Evolutionary conservation across 2,329 filamentous ascomycete species (phyloP).

Genomic region (Mariannaea sp.): DNA sequence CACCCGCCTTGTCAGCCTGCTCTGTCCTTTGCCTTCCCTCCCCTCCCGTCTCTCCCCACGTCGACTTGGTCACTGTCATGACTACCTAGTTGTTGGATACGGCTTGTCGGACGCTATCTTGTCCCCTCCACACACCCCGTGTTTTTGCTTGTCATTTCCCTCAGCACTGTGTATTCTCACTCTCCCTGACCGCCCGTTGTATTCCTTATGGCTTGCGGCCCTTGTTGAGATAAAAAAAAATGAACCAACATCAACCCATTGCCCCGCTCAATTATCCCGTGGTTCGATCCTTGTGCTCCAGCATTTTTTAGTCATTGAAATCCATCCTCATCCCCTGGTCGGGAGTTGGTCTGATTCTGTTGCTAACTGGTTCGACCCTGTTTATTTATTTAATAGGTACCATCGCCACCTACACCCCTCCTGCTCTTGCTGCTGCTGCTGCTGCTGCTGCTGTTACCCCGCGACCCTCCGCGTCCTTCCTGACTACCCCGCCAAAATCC

Average conservation of each 20-base stretch:
- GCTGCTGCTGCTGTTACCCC: conserved; percentile 35
- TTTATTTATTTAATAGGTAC: conserved; percentile 10
- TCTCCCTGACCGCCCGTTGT: too few relatives aligned
- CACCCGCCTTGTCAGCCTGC: not conserved
- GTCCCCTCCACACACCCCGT: not conserved
- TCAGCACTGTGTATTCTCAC: too few relatives aligned
- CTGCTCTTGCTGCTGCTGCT: conserved; percentile 24
- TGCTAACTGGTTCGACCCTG: conserved; percentile 35
- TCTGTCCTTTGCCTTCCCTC: conserved; percentile 11
- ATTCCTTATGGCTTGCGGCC: too few relatives aligned
- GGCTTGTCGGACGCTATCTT: too few relatives aligned
- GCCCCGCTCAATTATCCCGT: not conserved
- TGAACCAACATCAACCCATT: not conserved
- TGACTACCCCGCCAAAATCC: conserved; percentile 37
- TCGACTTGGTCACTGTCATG: too few relatives aligned
- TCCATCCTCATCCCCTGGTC: conserved; percentile 2
- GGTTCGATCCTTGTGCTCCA: conserved; percentile 1
- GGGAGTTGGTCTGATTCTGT: conserved; percentile 22
- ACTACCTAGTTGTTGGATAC: too few relatives aligned
- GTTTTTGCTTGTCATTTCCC: too few relatives aligned
- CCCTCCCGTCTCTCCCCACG: too few relatives aligned
- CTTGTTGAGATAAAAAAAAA: too few relatives aligned
- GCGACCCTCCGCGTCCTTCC: conserved; percentile 30
- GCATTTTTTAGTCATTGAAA: conserved; percentile 11
- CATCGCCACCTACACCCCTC: not conserved